Evolutionary conservation across 352 stramenopile species (phyloP), one percentile per base, ranked within the genome.

Genomic region (Peronospora tabacina): DNA sequence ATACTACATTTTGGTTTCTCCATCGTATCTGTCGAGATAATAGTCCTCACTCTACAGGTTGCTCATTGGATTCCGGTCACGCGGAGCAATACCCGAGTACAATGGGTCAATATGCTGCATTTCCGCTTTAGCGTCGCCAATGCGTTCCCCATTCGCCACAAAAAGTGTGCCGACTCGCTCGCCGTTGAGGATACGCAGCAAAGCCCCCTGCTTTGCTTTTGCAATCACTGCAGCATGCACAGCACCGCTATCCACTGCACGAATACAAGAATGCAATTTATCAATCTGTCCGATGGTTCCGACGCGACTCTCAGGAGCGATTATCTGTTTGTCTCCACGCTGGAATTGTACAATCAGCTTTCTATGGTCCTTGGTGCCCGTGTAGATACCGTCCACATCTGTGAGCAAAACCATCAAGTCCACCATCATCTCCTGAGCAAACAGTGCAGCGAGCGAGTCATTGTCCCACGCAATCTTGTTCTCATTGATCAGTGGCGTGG

Each of bases 391-490:
- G 45, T 83, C 70, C 13, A 86, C 63, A 49, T 92, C 81, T 5
- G 81, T 92, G 30, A 92, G 61, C 12, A 89, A 56, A 33, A 92
- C 69, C 68, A 92, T 77, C 39, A 87, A 66, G 35, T 92, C 81
- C 19, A 81, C 77, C 33, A 54, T 49, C 61, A 90, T 66, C 55
- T 90, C 79, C 40, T 72, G 69, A 11, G 81, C 78, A 44, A 92
- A 88, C 0, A 90, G 60, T 32, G 81, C 78, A 1, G 81, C 81
- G 11, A 92, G 68, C 36, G 81, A 92, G 63, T 92, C 81, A 44
- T 92, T 92, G 55, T 92, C 81, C 81, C 81, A 92, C 0, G 75
- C 78, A 41, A 92, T 75, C 40, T 80, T 78, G 45, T 81, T 58
- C 20, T 62, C 55, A 16, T 79, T 64, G 3, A 75, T 69, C 8